Evolutionary conservation across 164 flowering plant species (phyloP), one percentile per base, ranked within the genome.

Genomic region (Chimonanthus praecox): DNA sequence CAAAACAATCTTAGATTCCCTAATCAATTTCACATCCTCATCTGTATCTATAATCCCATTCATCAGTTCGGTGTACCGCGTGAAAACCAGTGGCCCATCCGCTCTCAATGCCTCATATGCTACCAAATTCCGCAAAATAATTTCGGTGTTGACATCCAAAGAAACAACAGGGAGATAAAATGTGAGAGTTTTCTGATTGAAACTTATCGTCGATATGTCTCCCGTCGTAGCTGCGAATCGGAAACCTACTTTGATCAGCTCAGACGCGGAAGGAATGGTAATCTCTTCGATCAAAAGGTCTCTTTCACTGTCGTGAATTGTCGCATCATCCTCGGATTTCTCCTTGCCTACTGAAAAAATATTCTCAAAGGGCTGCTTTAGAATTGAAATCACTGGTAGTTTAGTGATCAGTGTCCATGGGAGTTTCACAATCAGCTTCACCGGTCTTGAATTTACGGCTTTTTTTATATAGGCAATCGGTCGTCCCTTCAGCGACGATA

Each of bases 41-140:
- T 75, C 73, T 3, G 58, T 73, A 15, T 79, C 82, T 1, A 78
- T 79, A 15, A 79, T 75, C 47, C 82, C 82, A 18, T 76, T 79
- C 76, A 79, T 79, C 58, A 79, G 49, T 16, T 79, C 79, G 2
- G 68, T 76, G 58, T 76, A 76, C 0, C 81, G 78, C 4, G 81
- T 48, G 51, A 79, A 49, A 73, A 72, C 72, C 71, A 73, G 45
- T 5, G 71, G 67, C n/a, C 73, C 72, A 47, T 71, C 70, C 13
- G 71, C 75, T 2, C 20, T 11, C 20, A 76, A 68, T 4, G 78
- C 74, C n/a, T 79, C 82, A 46, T 72, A 79, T 10, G 82, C 79
- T 5, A 79, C 76, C 43, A 79, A 62, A 46, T 82, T 82, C 33
- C 78, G 58, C 7, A 72, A n/a, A 1, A 71, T 11, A 7, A 60